A percentile compares a stretch with the other conserved stretches of the same genome.
Conservation (phyloP, 2,329 filamentous ascomycete genomes). For the Hyphodiscus sp. region DNA sequence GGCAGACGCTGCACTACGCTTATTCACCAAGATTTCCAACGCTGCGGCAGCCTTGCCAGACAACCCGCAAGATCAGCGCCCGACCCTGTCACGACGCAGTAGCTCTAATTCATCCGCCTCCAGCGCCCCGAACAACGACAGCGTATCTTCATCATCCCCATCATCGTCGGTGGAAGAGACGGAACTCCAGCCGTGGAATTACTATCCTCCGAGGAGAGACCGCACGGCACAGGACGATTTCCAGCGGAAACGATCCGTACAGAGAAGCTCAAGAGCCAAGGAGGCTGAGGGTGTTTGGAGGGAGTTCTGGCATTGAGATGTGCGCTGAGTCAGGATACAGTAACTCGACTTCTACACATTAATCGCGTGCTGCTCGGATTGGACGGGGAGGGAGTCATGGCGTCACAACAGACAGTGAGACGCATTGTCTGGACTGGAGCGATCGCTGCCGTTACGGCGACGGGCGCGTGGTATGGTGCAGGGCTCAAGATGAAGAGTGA, state of each 20-base stretch:
- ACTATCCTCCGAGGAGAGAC: neutral
- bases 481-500: conserved; percentile 48
- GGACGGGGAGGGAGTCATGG: neutral
- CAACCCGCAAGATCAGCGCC: neutral
- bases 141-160: neutral
- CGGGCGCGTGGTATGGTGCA: conserved; percentile 54
- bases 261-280: neutral
- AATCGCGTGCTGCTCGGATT: neutral
- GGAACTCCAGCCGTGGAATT: neutral
- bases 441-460: conserved; percentile 49
- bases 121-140: neutral
- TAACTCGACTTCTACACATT: neutral
- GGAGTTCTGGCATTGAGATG: conserved; percentile 2
- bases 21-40: neutral
- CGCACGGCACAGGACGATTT: neutral
- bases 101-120: neutral
- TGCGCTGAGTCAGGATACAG: neutral
- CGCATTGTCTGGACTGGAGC: conserved; percentile 47
- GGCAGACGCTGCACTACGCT: conserved; percentile 1
- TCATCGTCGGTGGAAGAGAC: neutral
- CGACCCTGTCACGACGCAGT: neutral
- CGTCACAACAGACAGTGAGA: conserved; percentile 34
- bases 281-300: conserved; percentile 1
- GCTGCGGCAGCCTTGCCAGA: neutral
- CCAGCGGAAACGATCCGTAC: neutral